Conservation (phyloP, 2,329 filamentous ascomycete species). For the Clarireedia paspali region DNA sequence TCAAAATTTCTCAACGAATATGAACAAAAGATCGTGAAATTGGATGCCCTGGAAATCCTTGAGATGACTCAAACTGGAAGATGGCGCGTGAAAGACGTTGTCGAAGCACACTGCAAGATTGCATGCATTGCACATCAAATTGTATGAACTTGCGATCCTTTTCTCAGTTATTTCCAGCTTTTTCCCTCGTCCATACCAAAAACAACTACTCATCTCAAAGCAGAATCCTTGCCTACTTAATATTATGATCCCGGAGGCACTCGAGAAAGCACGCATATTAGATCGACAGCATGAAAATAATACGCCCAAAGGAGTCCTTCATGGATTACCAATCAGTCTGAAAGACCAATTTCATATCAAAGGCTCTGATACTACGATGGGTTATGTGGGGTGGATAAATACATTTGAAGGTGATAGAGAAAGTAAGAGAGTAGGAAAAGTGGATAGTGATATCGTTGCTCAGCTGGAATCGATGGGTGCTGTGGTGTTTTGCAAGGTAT, state of each 20-base stretch:
- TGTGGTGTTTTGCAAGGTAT: slow-evolving; percentile 28
- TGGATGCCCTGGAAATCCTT: slow-evolving; percentile 44
- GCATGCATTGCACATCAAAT: slow-evolving; percentile 46
- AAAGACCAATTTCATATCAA: slow-evolving; percentile 29
- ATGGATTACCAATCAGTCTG: slow-evolving; percentile 33
- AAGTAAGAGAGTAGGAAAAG: slow-evolving; percentile 37
- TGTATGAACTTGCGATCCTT: slow-evolving; percentile 25
- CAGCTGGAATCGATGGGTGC: slow-evolving; percentile 31
- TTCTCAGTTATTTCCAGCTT: background rate
- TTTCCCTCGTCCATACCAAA: too few relatives aligned
- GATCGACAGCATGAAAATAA: slow-evolving; percentile 17
- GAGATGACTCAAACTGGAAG: slow-evolving; percentile 40
- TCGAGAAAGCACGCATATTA: slow-evolving; percentile 34
- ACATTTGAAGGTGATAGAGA: slow-evolving; percentile 45
- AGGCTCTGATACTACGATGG: slow-evolving; percentile 36
- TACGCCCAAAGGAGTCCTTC: slow-evolving; percentile 23
- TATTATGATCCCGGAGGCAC: slow-evolving; percentile 25
- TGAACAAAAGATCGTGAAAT: slow-evolving; percentile 44
- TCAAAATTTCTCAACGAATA: slow-evolving; percentile 8
- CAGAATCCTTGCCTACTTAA: slow-evolving; percentile 47
- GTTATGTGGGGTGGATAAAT: slow-evolving; percentile 43
- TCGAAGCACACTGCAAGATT: slow-evolving; percentile 42
- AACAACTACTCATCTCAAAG: background rate
- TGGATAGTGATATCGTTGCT: slow-evolving; percentile 38
- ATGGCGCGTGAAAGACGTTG: slow-evolving; percentile 47